Base-by-base conservation (phyloP, 192 early-diverging fungal genomes). In the Linnemannia exigua region DNA sequence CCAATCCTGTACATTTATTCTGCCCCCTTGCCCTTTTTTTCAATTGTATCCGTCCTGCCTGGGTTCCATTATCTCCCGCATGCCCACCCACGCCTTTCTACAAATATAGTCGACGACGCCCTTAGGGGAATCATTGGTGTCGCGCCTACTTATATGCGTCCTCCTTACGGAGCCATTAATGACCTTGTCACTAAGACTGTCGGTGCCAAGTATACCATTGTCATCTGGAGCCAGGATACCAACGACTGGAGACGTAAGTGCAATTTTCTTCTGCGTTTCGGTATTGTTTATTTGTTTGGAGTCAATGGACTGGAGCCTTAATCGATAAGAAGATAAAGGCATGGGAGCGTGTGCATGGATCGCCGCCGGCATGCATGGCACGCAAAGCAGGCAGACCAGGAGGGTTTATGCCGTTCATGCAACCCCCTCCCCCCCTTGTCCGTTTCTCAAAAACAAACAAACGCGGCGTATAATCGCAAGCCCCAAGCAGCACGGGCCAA, bases 101-200 rank as follows among this genome's bases (percentile, higher is more conserved):
- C 25, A 63, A 63, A 63, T 20, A 46, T 61, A 86, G 84, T 86
- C 25, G 90, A 91, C n/a, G 88, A 77, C 22, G 87, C 88, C 1
- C 80, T 93, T 61, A 70, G 79, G 28, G 77, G 82, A 11, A 81
- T 89, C 36, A 88, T 90, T 73, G 91, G 91, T 33, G 80, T 90
- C 4, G 75, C 69, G 7, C 92, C 93, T 33, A 79, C 61, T 0
- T 95, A 89, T 74, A 91, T 92, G 87, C 87, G 90, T 28, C 92
- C 92, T 48, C 92, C 92, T 22, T 90, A 82, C 46, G 92, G 92
- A 72, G 74, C 31, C 38, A 78, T 68, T 14, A 83, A 88, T 31
- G 25, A 51, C n/a, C 38, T 19, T 20, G 79, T 79, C 31, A 72
- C 87, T 22, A 81, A 80, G 2, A 67, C 69, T 28, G 54, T 92